Percentiles rank a stretch among this genome's conserved stretches.
phyloP scores from a whole-genome alignment of 352 stramenopile species.

The Pythium chondricola region DNA sequence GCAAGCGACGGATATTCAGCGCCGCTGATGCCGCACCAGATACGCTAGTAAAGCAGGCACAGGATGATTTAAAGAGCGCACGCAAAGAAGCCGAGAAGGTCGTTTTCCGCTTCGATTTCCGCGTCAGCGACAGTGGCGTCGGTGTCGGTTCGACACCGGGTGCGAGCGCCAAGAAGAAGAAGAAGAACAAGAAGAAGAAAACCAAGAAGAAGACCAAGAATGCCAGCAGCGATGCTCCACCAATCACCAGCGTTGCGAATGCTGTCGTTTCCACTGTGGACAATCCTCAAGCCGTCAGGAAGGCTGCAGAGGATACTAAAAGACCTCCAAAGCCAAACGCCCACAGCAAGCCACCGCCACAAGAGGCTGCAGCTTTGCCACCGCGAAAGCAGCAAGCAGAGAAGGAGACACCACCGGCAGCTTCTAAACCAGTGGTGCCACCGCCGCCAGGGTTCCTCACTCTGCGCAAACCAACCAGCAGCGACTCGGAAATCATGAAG shows the following conservation, averaged over 20 bases:
- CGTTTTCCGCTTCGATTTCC: slow-evolving; percentile 55
- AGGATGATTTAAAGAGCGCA: slow-evolving; percentile 22
- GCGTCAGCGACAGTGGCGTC: slow-evolving; percentile 9
- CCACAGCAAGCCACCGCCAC: too few species aligned
- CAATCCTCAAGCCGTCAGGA: too few species aligned
- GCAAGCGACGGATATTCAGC: slow-evolving; percentile 30
- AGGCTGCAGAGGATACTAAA: slow-evolving; percentile 2
- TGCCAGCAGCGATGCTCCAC: background rate
- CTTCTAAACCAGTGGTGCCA: background rate
- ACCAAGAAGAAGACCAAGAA: background rate
- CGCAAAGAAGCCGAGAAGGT: slow-evolving; percentile 19
- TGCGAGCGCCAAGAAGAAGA: slow-evolving; percentile 16
- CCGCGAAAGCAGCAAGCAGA: too few species aligned
- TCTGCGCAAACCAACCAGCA: slow-evolving; percentile 52
- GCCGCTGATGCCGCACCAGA: slow-evolving; percentile 2
- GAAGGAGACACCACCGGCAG: slow-evolving; percentile 11
- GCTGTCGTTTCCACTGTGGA: background rate
- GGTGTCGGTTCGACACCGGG: slow-evolving; percentile 5
- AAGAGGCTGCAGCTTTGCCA: too few species aligned
- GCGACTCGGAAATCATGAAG: slow-evolving; percentile 58
- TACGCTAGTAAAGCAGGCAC: slow-evolving; percentile 24
- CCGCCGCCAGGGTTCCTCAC: slow-evolving; percentile 39
- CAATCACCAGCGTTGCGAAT: background rate
- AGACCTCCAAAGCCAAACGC: too few species aligned
- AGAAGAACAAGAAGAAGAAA: slow-evolving; percentile 20